Evolutionary conservation across 1,139 yeast genomes (phyloP).

Genomic region (Debaryomycetaceae sp.): DNA sequence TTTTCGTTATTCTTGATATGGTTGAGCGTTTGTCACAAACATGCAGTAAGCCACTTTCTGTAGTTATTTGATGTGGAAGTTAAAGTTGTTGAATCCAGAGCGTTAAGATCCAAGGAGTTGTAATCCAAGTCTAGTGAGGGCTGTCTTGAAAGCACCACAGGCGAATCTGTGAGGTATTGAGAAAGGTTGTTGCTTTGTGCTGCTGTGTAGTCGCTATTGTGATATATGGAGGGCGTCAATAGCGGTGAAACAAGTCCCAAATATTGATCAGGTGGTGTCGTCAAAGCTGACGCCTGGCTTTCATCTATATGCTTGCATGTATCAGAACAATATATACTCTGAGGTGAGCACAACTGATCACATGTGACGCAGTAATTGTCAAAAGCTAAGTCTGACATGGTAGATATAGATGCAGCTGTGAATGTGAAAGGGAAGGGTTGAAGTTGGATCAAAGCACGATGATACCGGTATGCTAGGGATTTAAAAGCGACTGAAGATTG

Average conservation of each 20-base stretch:
- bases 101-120: conserved; percentile 29
- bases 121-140: conserved; percentile 22
- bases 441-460: too few species aligned
- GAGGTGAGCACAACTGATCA: conserved; percentile 52
- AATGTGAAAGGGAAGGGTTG: too few species aligned
- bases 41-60: conserved; percentile 41
- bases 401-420: too few species aligned
- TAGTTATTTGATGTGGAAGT: conserved; percentile 39
- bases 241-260: conserved; percentile 30
- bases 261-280: conserved; percentile 6
- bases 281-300: conserved; percentile 14
- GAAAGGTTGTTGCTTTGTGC: background rate
- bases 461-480: too few species aligned
- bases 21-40: conserved; percentile 14
- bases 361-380: conserved; percentile 66
- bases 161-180: conserved; percentile 17
- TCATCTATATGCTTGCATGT: conserved; percentile 50
- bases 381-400: conserved; percentile 46
- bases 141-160: conserved; percentile 16
- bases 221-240: conserved; percentile 32
- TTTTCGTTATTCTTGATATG: background rate
- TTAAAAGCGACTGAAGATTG: too few species aligned
- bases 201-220: conserved; percentile 15
- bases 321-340: conserved; percentile 57
- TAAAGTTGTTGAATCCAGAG: conserved; percentile 17